These are phyloP conservation scores for Brachypodium distachyon DNA, from an alignment of 202 grass and related monocot genomes.

Conservation along the genomic window DNA sequence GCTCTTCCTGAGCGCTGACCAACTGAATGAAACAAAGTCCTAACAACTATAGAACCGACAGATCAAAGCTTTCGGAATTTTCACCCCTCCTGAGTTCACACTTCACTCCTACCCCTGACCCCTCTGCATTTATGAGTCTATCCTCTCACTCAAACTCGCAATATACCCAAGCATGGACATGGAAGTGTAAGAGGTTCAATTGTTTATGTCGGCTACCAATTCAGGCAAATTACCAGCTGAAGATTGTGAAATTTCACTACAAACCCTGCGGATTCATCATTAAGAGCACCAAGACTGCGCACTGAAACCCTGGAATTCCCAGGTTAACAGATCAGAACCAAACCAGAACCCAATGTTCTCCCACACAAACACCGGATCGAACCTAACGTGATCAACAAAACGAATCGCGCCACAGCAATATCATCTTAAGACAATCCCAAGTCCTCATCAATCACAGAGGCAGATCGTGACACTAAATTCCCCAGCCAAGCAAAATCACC, in stretches of 20 bases:
- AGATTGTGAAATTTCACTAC: not conserved
- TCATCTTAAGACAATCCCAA: not conserved
- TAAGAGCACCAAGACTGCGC: not conserved
- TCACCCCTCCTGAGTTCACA: not conserved
- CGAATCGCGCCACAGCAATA: not conserved
- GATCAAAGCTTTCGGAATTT: not conserved
- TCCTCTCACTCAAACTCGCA: not conserved
- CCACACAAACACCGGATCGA: conserved; percentile 5
- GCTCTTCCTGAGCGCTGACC: not conserved
- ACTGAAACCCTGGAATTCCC: not conserved
- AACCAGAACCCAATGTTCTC: not conserved
- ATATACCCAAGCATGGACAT: not conserved
- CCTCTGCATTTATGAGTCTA: too few species aligned
- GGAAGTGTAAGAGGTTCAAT: not conserved
- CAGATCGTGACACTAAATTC: conserved; percentile 6
- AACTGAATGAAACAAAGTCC: not conserved
- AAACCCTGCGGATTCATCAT: not conserved
- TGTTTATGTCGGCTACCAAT: not conserved
- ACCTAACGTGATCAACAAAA: not conserved
- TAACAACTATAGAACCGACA: not conserved
- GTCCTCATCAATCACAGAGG: not conserved
- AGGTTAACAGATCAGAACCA: conserved; percentile 20
- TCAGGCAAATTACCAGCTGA: not conserved
- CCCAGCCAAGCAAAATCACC: not conserved
- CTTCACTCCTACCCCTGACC: not conserved